Conservation (phyloP, 1,284 basidiomycete species). For the Cerrena zonata region DNA sequence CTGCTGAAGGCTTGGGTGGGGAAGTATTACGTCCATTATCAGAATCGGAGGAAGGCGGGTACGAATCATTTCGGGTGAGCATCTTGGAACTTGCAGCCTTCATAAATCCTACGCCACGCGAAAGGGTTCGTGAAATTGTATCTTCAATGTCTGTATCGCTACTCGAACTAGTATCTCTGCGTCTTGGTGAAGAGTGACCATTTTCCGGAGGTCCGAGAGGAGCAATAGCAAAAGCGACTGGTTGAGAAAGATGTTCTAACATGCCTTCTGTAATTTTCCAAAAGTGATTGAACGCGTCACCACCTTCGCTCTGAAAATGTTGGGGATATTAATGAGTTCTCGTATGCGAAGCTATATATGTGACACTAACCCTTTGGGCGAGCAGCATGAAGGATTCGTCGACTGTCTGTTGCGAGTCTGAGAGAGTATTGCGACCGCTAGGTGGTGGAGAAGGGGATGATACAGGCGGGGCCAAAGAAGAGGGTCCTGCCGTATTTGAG, state of each 20-base stretch:
- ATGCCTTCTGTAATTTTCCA: conserved; percentile 81
- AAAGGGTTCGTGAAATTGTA: conserved; percentile 32
- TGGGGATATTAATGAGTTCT: background rate
- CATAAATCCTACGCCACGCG: conserved; percentile 25
- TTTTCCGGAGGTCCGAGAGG: conserved; percentile 49
- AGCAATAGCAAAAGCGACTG: conserved; percentile 78
- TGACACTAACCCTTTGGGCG: conserved; percentile 51
- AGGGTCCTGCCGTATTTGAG: conserved; percentile 14
- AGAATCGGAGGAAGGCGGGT: conserved; percentile 20
- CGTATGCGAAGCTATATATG: conserved; percentile 5
- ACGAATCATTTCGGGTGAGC: conserved; percentile 26
- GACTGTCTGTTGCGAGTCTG: conserved; percentile 68
- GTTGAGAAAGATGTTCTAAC: conserved; percentile 74
- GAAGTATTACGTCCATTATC: conserved; percentile 23
- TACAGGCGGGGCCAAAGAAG: conserved; percentile 14
- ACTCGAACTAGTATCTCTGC: conserved; percentile 45
- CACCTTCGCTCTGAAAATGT: conserved; percentile 27
- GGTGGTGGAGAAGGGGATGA: conserved; percentile 41
- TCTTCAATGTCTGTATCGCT: conserved; percentile 66
- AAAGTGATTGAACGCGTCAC: conserved; percentile 78
- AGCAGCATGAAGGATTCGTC: conserved; percentile 83
- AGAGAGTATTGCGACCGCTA: conserved; percentile 34
- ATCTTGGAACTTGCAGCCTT: conserved; percentile 28
- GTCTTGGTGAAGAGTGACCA: conserved; percentile 22
- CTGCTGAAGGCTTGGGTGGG: conserved; percentile 25